These are phyloP conservation scores for Skeletonema potamos DNA, from an alignment of 108 stramenopile genomes.

Conservation along the genomic window DNA sequence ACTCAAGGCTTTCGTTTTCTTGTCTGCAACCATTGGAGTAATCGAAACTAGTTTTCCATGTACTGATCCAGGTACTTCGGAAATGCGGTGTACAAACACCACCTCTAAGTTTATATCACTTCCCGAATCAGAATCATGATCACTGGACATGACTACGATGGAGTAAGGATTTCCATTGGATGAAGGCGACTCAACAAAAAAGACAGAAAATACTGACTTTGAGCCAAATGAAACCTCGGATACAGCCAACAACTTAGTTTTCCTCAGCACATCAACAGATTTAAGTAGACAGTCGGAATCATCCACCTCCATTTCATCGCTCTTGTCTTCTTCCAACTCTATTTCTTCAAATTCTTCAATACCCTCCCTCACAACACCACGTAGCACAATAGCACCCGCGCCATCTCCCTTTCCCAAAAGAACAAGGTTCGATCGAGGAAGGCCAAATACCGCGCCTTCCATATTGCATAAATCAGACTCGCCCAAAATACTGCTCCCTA, in stretches of 20 bases:
- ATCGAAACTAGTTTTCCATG: slow-evolving; percentile 25
- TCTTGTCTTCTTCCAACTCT: slow-evolving; percentile 8
- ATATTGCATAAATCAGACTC: slow-evolving; percentile 67
- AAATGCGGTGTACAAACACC: slow-evolving; percentile 23
- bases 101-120: slow-evolving; percentile 3
- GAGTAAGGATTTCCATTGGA: slow-evolving; percentile 20
- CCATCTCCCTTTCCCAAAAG: slow-evolving; percentile 54
- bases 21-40: slow-evolving; percentile 25
- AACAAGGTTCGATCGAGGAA: slow-evolving; percentile 56
- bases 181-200: slow-evolving; percentile 29
- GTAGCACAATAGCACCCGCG: slow-evolving; percentile 25
- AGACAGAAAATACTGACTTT: slow-evolving; percentile 21
- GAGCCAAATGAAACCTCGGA: slow-evolving; percentile 29
- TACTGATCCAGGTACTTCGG: not conserved
- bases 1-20: slow-evolving; percentile 30
- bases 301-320: slow-evolving; percentile 26
- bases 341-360: slow-evolving; percentile 51
- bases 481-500: slow-evolving; percentile 58
- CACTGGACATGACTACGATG: slow-evolving; percentile 33
- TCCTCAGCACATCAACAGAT: slow-evolving; percentile 25
- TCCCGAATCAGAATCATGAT: not conserved
- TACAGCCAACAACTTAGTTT: slow-evolving; percentile 33
- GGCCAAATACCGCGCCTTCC: slow-evolving; percentile 54
- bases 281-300: slow-evolving; percentile 10
- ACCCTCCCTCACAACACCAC: slow-evolving; percentile 28